Evolutionary conservation across 345 rosid species (phyloP), one percentile per base, ranked within the genome.

Genomic region (Gossypium bickii): DNA sequence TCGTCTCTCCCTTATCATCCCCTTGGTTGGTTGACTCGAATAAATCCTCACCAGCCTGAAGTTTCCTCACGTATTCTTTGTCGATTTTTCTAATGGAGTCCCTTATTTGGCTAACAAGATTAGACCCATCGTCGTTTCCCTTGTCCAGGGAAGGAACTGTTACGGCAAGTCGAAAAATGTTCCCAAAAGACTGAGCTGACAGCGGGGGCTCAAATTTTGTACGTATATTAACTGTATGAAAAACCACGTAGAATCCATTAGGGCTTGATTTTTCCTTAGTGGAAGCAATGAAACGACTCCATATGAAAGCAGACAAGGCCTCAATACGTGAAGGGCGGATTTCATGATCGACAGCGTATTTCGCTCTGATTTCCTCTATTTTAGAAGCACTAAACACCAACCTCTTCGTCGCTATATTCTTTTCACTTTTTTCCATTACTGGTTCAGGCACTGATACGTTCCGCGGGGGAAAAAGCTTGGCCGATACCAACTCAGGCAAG

Each of bases 141-240:
- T 56, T 59, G 34, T 25, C 63, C 63, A 59, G 25, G 2, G 68
- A 41, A 2, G 72, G 72, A 49, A 53, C 27, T 0, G 64, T 55
- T 11, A 41, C 3, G 0, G 63, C 9, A 0, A 9, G 3, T 34
- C 24, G 10, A 22, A 29, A 71, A 17, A 71, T 9, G 20, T 71
- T 71, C 7, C 74, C 74, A 17, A 71, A 71, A 18, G 22, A 71
- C 7, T 29, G 18, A 10, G 20, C 3, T 10, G 64, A 15, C 48
- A 17, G 63, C 11, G 74, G 51, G 6, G 62, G 63, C 20, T 71
- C 63, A 7, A 72, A 17, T 41, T 34, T 55, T 12, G 81, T 18
- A 7, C 87, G 77, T 57, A 82, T 71, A n/a, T 85, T 82, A 24
- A 85, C 79, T 13, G 78, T 53, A n/a, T 76, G 83, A 52, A 64